A percentile compares a stretch with the other conserved stretches of the same genome.
phyloP scores from a whole-genome alignment of 2,329 filamentous ascomycete genomes.

The Didymella lethalis region DNA sequence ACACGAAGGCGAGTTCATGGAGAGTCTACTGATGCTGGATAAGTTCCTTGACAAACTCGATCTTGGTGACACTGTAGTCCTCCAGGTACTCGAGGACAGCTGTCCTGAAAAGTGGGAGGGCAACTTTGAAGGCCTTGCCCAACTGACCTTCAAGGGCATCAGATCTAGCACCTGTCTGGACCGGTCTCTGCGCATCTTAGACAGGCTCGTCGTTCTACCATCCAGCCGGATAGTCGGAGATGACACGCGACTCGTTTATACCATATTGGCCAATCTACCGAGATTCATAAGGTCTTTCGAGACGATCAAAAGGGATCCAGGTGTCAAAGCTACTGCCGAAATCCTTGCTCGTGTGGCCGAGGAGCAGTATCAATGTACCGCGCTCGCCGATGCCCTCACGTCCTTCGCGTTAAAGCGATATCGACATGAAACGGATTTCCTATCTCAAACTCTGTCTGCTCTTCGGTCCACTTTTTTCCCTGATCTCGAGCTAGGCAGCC shows the following conservation, averaged over 20 bases:
- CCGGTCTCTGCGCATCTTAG: slow-evolving; percentile 77
- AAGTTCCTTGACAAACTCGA: slow-evolving; percentile 86
- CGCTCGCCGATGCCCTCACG: slow-evolving; percentile 73
- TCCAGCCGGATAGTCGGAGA: slow-evolving; percentile 83
- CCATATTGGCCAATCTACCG: slow-evolving; percentile 90
- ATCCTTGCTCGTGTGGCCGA: slow-evolving; percentile 77
- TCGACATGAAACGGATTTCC: slow-evolving; percentile 75
- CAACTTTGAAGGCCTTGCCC: slow-evolving; percentile 83
- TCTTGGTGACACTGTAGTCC: slow-evolving; percentile 72
- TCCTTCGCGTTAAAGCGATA: slow-evolving; percentile 74
- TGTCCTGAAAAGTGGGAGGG: slow-evolving; percentile 90
- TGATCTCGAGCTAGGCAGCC: slow-evolving; percentile 79
- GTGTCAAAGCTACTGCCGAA: slow-evolving; percentile 67
- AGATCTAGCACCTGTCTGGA: slow-evolving; percentile 85
- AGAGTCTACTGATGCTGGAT: slow-evolving; percentile 90
- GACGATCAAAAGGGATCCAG: slow-evolving; percentile 60
- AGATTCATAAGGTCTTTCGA: slow-evolving; percentile 84
- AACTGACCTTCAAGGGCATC: slow-evolving; percentile 88
- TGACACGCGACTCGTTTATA: slow-evolving; percentile 81
- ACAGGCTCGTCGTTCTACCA: slow-evolving; percentile 79
- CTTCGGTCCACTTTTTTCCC: slow-evolving; percentile 83
- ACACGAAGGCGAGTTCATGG: slow-evolving; percentile 92
- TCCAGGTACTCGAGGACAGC: slow-evolving; percentile 76
- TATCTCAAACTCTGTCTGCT: slow-evolving; percentile 75
- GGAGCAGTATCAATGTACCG: slow-evolving; percentile 72